phyloP scores from a whole-genome alignment of 495 filamentous ascomycete species.

The Aeminium ludgeri region DNA sequence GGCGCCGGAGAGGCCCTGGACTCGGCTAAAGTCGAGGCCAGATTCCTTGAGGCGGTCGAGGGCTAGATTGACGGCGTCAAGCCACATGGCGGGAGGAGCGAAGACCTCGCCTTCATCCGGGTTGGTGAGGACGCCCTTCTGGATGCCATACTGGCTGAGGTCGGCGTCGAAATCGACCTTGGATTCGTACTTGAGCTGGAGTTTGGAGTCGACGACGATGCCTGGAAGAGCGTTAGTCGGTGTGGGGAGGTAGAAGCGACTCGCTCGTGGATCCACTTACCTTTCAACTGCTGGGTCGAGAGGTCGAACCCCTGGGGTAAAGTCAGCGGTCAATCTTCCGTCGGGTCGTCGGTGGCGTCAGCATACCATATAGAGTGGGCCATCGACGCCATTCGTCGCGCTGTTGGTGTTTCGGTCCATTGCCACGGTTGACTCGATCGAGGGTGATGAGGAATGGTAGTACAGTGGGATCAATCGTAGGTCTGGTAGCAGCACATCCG shows the following conservation, averaged over 20 bases:
- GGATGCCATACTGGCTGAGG: constrained; percentile 53
- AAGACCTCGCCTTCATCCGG: constrained; percentile 71
- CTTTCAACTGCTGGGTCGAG: constrained; percentile 91
- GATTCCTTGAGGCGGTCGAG: constrained; percentile 51
- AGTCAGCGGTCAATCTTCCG: too few relatives aligned
- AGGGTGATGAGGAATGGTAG: too few relatives aligned
- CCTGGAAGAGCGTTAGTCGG: constrained; percentile 26
- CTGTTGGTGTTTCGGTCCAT: too few relatives aligned
- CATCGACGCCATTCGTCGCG: too few relatives aligned
- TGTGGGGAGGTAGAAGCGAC: neutral
- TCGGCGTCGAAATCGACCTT: constrained; percentile 65
- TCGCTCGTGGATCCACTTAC: too few relatives aligned
- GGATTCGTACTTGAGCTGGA: constrained; percentile 58
- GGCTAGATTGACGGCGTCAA: constrained; percentile 79
- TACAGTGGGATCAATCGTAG: too few relatives aligned
- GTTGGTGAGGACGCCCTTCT: constrained; percentile 74
- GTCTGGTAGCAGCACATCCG: too few relatives aligned
- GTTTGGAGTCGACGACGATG: constrained; percentile 61
- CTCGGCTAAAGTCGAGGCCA: constrained; percentile 57
- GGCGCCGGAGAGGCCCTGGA: constrained; percentile 74
- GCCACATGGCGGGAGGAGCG: constrained; percentile 84
- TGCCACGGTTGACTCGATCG: too few relatives aligned
- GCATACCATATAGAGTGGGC: constrained; percentile 1
- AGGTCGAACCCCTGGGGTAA: constrained; percentile 91
- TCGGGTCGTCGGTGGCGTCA: neutral